Percentiles rank a stretch among this genome's conserved stretches.
Evolutionary conservation across 1,139 yeast genomes (phyloP).

Genomic region (Suhomyces anneliseae): DNA sequence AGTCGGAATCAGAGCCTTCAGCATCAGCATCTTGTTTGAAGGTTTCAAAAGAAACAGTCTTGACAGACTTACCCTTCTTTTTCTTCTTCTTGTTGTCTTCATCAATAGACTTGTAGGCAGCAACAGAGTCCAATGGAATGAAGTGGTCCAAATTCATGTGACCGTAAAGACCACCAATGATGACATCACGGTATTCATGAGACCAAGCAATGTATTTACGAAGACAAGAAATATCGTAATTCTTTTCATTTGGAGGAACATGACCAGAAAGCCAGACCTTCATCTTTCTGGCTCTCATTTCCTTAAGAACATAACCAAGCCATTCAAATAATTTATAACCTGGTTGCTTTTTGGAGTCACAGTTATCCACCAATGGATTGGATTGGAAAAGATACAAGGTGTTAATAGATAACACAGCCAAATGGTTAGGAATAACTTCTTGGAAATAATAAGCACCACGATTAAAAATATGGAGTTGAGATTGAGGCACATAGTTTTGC

Average conservation of each 20-base stretch:
- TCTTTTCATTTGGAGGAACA: constrained; percentile 82
- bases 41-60: background rate
- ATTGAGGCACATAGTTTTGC: constrained; percentile 72
- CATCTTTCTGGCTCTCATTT: constrained; percentile 70
- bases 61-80: constrained; percentile 8
- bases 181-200: constrained; percentile 77
- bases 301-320: constrained; percentile 74
- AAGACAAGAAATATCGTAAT: constrained; percentile 69
- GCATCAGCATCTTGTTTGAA: background rate
- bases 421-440: constrained; percentile 73
- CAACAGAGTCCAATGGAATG: constrained; percentile 68
- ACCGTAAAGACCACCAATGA: constrained; percentile 80
- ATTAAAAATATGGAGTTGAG: constrained; percentile 71
- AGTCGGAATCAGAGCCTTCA: constrained; percentile 8
- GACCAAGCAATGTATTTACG: constrained; percentile 76
- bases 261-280: constrained; percentile 88
- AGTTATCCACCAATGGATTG: constrained; percentile 80
- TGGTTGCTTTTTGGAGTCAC: constrained; percentile 71
- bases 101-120: constrained; percentile 59
- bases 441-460: constrained; percentile 72
- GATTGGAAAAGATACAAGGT: constrained; percentile 73
- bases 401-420: constrained; percentile 77
- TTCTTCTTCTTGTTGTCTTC: constrained; percentile 5
- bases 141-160: constrained; percentile 91
- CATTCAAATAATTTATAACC: constrained; percentile 76